Evolutionary conservation across 371 early-diverging fungal species (phyloP).

Genomic region (Zychaea mexicana): DNA sequence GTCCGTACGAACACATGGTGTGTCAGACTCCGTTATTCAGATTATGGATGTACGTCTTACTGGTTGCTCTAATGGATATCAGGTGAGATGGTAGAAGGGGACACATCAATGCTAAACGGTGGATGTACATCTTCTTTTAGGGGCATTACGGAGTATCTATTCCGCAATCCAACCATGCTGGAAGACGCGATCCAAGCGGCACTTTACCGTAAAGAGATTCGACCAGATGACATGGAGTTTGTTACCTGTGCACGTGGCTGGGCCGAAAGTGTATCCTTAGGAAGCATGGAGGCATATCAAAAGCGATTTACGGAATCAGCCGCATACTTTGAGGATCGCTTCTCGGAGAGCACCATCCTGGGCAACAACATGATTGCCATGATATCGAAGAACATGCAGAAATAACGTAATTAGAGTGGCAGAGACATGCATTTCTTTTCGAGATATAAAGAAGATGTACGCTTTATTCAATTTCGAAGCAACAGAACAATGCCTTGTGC

Average conservation of each 20-base stretch:
- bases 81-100: too few relatives aligned
- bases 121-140: constrained; percentile 18
- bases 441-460: too few relatives aligned
- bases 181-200: constrained; percentile 87
- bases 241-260: constrained; percentile 89
- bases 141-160: constrained; percentile 93
- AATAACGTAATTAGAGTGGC: too few relatives aligned
- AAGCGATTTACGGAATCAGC: constrained; percentile 83
- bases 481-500: not conserved
- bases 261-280: constrained; percentile 87
- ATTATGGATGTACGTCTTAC: constrained; percentile 74
- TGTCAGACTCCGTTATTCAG: constrained; percentile 96
- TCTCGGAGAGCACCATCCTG: constrained; percentile 71
- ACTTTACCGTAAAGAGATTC: constrained; percentile 74
- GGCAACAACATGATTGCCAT: constrained; percentile 74
- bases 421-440: too few relatives aligned
- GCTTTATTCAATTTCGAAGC: not conserved
- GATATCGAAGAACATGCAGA: constrained; percentile 54
- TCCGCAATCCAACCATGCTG: constrained; percentile 75
- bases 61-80: too few relatives aligned
- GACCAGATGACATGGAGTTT: constrained; percentile 93
- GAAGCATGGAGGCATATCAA: constrained; percentile 84
- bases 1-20: constrained; percentile 93
- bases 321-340: constrained; percentile 77
- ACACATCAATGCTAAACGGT: too few relatives aligned